A percentile compares a stretch with the other conserved stretches of the same genome.
These are phyloP conservation scores for Diaporthe citrichinensis DNA, from an alignment of 2,329 filamentous ascomycete species.

Conservation along the genomic window DNA sequence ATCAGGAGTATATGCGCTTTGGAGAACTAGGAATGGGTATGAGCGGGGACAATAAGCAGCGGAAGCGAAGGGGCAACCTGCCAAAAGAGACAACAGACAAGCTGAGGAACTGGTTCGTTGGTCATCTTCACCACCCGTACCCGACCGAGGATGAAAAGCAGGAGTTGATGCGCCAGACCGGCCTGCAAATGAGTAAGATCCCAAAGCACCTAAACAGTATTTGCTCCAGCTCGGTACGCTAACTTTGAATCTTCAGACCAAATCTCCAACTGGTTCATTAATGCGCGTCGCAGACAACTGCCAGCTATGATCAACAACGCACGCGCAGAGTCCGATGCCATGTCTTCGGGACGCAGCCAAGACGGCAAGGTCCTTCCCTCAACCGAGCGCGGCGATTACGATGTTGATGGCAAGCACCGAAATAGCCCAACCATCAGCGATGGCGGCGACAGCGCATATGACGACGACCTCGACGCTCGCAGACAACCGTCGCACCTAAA, in stretches of 20 bases:
- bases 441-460: conserved; percentile 60
- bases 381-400: conserved; percentile 57
- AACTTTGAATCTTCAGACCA: conserved; percentile 63
- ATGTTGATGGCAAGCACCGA: conserved; percentile 51
- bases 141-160: conserved; percentile 91
- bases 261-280: conserved; percentile 88
- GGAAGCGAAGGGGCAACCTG: conserved; percentile 83
- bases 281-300: conserved; percentile 77
- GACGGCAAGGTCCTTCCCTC: conserved; percentile 56
- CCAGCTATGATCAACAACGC: conserved; percentile 72
- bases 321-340: conserved; percentile 65
- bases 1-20: conserved; percentile 60
- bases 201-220: not conserved
- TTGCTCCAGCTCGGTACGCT: conserved; percentile 33
- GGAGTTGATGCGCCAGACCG: conserved; percentile 81
- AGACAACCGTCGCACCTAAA: conserved; percentile 54
- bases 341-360: conserved; percentile 52
- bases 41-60: conserved; percentile 63
- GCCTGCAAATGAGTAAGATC: conserved; percentile 80
- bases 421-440: conserved; percentile 60
- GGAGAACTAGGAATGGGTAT: conserved; percentile 55
- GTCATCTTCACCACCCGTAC: conserved; percentile 85
- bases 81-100: conserved; percentile 92
- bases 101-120: conserved; percentile 83
- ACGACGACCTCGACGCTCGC: conserved; percentile 57